These are phyloP conservation scores for Boletellus dicymbophilus DNA, from an alignment of 1,284 basidiomycete genomes.

Conservation along the genomic window DNA sequence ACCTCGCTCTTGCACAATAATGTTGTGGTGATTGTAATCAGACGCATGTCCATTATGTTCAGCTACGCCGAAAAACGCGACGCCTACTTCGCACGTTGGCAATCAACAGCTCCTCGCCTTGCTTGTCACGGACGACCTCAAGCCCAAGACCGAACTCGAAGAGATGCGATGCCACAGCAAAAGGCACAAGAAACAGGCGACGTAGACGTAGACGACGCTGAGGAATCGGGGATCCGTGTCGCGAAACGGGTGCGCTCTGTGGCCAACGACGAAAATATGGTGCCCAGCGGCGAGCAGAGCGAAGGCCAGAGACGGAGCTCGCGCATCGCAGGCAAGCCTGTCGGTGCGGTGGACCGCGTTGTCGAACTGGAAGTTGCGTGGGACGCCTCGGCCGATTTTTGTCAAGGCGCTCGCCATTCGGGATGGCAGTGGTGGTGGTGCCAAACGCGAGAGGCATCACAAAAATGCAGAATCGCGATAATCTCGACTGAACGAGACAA, in stretches of 20 bases:
- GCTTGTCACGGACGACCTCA: conserved; percentile 43
- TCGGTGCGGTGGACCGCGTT: conserved; percentile 47
- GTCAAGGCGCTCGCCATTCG: conserved; percentile 32
- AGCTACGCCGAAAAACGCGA: conserved; percentile 49
- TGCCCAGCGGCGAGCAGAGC: conserved; percentile 15
- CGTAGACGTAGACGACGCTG: conserved; percentile 5
- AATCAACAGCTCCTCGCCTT: conserved; percentile 46
- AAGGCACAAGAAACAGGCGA: too few species aligned
- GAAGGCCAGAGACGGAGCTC: conserved; percentile 64
- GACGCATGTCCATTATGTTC: too few species aligned
- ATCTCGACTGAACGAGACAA: too few species aligned
- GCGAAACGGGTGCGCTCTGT: too few species aligned
- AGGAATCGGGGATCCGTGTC: conserved; percentile 32
- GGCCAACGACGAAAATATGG: conserved; percentile 26
- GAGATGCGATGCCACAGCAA: conserved; percentile 32
- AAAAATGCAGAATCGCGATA: too few species aligned
- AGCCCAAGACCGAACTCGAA: conserved; percentile 47
- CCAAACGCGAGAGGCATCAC: conserved; percentile 48
- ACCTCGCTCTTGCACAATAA: too few species aligned
- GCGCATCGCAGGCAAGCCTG: conserved; percentile 58
- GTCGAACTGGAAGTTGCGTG: conserved; percentile 36
- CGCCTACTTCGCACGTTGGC: conserved; percentile 49
- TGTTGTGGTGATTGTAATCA: too few species aligned
- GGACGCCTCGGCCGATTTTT: conserved; percentile 36
- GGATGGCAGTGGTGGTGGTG: conserved; percentile 38